Conservation (phyloP, 2,329 filamentous ascomycete genomes). For the Penicillium nordicum region DNA sequence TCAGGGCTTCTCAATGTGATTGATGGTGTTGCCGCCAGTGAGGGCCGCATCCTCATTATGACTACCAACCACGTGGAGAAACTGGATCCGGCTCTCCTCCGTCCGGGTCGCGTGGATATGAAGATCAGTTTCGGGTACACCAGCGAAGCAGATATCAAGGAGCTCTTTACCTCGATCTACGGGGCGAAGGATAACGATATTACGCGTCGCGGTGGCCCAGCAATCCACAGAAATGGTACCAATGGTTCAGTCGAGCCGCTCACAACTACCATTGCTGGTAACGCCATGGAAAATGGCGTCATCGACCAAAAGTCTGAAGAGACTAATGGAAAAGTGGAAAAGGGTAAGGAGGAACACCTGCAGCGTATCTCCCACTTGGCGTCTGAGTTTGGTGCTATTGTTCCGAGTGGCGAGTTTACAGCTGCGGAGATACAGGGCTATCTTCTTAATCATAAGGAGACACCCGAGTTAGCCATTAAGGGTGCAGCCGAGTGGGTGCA, state of each 20-base stretch:
- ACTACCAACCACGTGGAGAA: slow-evolving; percentile 66
- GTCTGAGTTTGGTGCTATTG: slow-evolving; percentile 28
- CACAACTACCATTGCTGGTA: not conserved
- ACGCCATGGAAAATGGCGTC: slow-evolving; percentile 2
- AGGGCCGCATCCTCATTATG: slow-evolving; percentile 71
- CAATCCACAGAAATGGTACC: slow-evolving; percentile 1
- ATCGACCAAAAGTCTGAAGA: not conserved
- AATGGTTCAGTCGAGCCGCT: slow-evolving; percentile 2
- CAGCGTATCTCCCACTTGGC: slow-evolving; percentile 25
- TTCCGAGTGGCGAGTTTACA: slow-evolving; percentile 37
- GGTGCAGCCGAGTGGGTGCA: slow-evolving; percentile 32
- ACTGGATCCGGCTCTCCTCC: slow-evolving; percentile 61
- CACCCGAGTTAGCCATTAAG: slow-evolving; percentile 32
- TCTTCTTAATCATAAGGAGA: slow-evolving; percentile 36
- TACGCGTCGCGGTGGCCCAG: slow-evolving; percentile 10
- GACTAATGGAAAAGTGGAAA: not conserved
- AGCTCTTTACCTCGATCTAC: slow-evolving; percentile 43
- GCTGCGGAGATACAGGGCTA: slow-evolving; percentile 44
- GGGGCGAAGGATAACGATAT: slow-evolving; percentile 31
- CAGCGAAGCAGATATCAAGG: slow-evolving; percentile 33
- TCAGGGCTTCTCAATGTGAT: slow-evolving; percentile 67
- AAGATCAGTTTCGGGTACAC: slow-evolving; percentile 56
- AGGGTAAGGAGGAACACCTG: not conserved
- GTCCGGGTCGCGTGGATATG: slow-evolving; percentile 65
- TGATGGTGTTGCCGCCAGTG: slow-evolving; percentile 66